These are phyloP conservation scores for Paecilomyces fulvus DNA, from an alignment of 2,329 filamentous ascomycete species.

Conservation along the genomic window DNA sequence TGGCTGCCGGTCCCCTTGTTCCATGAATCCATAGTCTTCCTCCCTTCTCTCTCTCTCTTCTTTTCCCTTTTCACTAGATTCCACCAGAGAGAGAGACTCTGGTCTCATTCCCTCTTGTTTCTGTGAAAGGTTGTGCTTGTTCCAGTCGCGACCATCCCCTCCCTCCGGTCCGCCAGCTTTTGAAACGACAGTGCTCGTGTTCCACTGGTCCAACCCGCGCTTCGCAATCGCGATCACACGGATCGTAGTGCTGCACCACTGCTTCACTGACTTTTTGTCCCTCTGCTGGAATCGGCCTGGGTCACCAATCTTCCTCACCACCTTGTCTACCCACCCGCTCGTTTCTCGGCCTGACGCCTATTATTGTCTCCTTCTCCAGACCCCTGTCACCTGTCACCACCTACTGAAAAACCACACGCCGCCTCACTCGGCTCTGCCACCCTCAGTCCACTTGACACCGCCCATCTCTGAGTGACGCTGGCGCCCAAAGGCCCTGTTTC, in stretches of 20 bases:
- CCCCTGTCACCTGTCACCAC: neutral
- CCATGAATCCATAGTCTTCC: neutral
- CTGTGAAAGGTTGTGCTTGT: neutral
- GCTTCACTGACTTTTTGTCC: neutral
- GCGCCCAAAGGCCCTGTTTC: neutral
- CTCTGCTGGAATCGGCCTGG: neutral
- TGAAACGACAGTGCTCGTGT: neutral
- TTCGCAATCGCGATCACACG: neutral
- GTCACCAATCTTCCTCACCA: neutral
- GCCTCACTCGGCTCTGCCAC: slow-evolving; percentile 3
- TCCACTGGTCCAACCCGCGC: neutral
- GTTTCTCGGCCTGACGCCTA: neutral
- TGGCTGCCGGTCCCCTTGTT: neutral
- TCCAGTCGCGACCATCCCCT: neutral
- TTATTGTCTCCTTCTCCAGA: neutral
- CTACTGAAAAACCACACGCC: neutral
- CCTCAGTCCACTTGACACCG: neutral
- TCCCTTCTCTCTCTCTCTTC: slow-evolving; percentile 2
- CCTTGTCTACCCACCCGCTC: neutral
- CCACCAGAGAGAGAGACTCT: neutral
- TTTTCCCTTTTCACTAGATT: neutral
- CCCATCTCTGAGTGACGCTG: neutral
- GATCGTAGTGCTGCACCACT: neutral
- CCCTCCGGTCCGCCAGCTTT: neutral
- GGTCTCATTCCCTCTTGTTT: neutral